Evolutionary conservation across 2,329 filamentous ascomycete species (phyloP).

Genomic region (Xylariaceae sp.): DNA sequence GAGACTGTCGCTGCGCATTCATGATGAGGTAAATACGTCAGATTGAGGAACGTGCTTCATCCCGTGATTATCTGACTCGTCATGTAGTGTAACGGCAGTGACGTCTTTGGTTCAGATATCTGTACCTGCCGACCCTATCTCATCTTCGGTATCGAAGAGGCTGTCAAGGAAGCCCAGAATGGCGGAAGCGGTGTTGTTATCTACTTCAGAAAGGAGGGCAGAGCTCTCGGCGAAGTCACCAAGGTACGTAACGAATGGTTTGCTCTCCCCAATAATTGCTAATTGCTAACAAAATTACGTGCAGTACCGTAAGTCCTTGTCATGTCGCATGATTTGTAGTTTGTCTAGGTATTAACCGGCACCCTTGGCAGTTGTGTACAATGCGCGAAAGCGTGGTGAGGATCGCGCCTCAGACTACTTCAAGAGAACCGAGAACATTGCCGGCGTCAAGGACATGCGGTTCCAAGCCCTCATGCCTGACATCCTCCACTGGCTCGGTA

Average conservation of each 20-base stretch:
- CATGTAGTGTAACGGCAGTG: conserved; percentile 78
- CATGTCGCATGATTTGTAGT: conserved; percentile 10
- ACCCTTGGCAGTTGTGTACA: conserved; percentile 56
- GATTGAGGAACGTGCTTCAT: not conserved
- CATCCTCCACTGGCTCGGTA: conserved; percentile 95
- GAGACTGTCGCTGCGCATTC: conserved; percentile 76
- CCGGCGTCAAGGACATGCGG: conserved; percentile 93
- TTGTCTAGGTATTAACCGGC: conserved; percentile 23
- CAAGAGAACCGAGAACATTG: conserved; percentile 95
- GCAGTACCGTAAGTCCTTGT: conserved; percentile 42
- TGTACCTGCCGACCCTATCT: conserved; percentile 95
- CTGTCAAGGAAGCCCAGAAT: conserved; percentile 92
- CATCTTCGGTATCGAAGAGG: conserved; percentile 95
- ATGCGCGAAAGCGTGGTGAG: conserved; percentile 71
- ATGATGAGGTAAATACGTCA: conserved; percentile 48
- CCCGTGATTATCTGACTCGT: conserved; percentile 16
- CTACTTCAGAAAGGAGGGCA: conserved; percentile 96
- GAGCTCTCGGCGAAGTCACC: conserved; percentile 90
- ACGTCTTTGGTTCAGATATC: conserved; percentile 97
- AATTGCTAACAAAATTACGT: conserved; percentile 30
- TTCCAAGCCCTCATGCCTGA: conserved; percentile 98
- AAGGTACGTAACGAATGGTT: conserved; percentile 56
- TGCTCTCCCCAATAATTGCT: conserved; percentile 15
- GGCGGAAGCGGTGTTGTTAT: conserved; percentile 93
- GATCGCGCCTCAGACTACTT: conserved; percentile 90